Evolutionary conservation across 2,329 filamentous ascomycete genomes (phyloP).

Genomic region (Diaporthe sp.): DNA sequence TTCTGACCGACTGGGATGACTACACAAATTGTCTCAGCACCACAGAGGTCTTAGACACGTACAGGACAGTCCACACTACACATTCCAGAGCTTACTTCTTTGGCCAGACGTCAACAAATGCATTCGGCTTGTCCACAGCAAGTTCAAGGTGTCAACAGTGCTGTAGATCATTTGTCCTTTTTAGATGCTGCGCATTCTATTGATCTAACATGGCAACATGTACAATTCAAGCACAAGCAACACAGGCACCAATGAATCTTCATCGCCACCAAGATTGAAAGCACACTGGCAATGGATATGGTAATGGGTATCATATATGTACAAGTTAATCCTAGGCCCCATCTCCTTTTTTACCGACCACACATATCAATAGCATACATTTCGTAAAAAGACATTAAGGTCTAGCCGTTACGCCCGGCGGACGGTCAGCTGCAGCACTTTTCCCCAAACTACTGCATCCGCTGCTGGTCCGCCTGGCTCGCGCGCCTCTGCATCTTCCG

Average conservation of each 20-base stretch:
- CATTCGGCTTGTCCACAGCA: neutral
- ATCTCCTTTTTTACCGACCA: neutral
- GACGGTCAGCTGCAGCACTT: neutral
- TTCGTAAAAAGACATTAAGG: constrained; percentile 33
- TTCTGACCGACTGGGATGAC: neutral
- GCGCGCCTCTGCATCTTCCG: constrained; percentile 77
- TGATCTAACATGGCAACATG: neutral
- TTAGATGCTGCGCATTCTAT: neutral
- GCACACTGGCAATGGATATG: neutral
- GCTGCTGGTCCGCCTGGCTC: constrained; percentile 39
- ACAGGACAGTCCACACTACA: neutral
- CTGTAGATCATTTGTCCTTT: neutral
- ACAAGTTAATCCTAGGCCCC: neutral
- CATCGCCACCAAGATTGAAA: neutral
- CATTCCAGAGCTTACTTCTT: neutral
- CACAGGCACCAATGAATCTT: neutral
- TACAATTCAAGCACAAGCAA: neutral
- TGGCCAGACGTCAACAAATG: neutral
- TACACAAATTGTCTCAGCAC: neutral
- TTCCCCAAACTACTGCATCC: neutral
- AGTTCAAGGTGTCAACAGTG: neutral
- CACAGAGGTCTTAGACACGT: neutral
- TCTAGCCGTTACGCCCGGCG: neutral
- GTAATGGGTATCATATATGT: constrained; percentile 34
- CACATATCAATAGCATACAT: neutral